phyloP scores from a whole-genome alignment of 176 grass and related monocot genomes.

The Chrysopogon serrulatus region DNA sequence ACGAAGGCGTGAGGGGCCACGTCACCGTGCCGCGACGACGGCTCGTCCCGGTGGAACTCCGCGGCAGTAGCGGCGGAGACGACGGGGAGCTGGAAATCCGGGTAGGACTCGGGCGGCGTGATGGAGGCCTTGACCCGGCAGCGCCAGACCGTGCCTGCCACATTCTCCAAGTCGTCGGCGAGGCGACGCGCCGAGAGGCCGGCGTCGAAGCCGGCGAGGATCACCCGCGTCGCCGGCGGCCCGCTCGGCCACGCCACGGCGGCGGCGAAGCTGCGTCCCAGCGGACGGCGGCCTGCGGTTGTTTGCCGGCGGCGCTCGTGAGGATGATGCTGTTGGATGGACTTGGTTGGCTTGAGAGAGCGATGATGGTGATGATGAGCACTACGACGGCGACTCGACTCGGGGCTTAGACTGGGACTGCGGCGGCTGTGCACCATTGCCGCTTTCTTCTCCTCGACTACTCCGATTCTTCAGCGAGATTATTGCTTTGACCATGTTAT shows the following conservation, averaged over 20 bases:
- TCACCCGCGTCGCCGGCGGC: slow-evolving; percentile 48
- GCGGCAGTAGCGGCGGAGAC: neutral
- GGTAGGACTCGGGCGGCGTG: slow-evolving; percentile 56
- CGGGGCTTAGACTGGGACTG: neutral
- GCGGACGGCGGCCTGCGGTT: neutral
- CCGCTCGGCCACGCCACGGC: neutral
- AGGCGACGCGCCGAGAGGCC: slow-evolving; percentile 43
- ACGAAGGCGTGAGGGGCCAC: slow-evolving; percentile 68
- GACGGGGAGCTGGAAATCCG: slow-evolving; percentile 27
- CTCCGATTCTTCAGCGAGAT: neutral
- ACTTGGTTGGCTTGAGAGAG: neutral
- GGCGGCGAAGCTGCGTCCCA: neutral
- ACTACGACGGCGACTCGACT: neutral
- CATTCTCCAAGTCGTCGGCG: no score
- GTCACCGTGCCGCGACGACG: slow-evolving; percentile 28
- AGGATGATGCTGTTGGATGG: neutral
- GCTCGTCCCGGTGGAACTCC: no score
- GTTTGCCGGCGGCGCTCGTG: neutral
- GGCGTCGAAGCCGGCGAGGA: slow-evolving; percentile 52
- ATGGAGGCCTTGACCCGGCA: slow-evolving; percentile 69
- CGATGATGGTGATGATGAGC: neutral
- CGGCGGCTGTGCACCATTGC: no score
- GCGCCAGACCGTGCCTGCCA: no score
- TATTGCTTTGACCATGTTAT: no score
- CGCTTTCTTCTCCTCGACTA: neutral